Conservation (phyloP, 2,329 filamentous ascomycete species). For the Microcyclospora tardicrescens region DNA sequence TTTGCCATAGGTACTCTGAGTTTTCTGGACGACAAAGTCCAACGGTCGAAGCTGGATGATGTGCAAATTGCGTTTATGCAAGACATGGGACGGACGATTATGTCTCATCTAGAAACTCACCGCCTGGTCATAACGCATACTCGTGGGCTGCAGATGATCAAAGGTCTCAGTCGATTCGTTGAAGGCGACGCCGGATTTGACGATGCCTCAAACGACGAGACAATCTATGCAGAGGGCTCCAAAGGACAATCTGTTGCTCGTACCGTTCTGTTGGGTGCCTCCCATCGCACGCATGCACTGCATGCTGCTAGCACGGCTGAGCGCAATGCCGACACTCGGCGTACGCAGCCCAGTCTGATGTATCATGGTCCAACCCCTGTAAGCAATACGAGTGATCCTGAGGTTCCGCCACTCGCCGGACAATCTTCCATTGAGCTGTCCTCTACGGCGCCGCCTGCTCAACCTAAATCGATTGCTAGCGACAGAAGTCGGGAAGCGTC, state of each 20-base stretch:
- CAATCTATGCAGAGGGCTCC: no score
- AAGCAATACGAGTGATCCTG: neutral
- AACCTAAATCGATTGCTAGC: no score
- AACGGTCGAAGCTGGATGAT: conserved; percentile 11
- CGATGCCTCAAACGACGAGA: neutral
- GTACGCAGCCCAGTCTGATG: neutral
- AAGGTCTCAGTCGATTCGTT: conserved; percentile 13
- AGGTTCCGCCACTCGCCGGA: no score
- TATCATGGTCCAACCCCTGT: neutral
- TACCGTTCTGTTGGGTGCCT: neutral
- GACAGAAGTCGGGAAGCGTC: no score
- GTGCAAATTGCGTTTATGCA: conserved; percentile 16
- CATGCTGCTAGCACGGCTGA: neutral
- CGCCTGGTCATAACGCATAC: conserved; percentile 22
- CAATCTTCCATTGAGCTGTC: no score
- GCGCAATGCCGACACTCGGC: neutral
- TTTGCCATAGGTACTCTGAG: conserved; percentile 23
- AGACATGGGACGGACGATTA: conserved; percentile 21
- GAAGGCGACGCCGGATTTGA: conserved; percentile 6
- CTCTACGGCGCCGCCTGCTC: no score
- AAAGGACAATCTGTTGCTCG: neutral
- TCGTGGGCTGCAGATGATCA: conserved; percentile 13
- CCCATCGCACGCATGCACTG: neutral
- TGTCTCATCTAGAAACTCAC: conserved; percentile 23
- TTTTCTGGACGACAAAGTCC: conserved; percentile 16